These are phyloP conservation scores for Viridothelium virens DNA, from an alignment of 495 filamentous ascomycete species.

Conservation along the genomic window DNA sequence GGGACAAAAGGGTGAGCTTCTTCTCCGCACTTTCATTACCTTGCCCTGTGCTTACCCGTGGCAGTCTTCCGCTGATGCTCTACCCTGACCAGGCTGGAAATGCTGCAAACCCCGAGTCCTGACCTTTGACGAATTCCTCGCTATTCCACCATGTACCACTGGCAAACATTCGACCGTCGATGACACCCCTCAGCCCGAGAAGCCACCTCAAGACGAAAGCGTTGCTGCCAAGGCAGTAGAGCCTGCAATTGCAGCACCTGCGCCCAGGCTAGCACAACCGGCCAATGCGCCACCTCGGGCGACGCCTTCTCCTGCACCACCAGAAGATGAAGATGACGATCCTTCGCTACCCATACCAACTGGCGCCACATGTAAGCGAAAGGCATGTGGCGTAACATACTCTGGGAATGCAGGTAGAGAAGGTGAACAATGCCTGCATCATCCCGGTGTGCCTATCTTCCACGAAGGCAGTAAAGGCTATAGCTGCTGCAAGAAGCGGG, in stretches of 20 bases:
- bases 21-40: slow-evolving; percentile 10
- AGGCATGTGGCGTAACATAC: slow-evolving; percentile 61
- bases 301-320: slow-evolving; percentile 53
- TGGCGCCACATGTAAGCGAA: slow-evolving; percentile 68
- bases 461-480: slow-evolving; percentile 98
- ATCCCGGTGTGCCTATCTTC: slow-evolving; percentile 83
- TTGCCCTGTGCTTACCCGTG: background rate
- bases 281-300: slow-evolving; percentile 43
- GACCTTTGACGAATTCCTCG: slow-evolving; percentile 97
- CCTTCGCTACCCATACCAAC: slow-evolving; percentile 58
- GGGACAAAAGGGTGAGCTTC: slow-evolving; percentile 84
- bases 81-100: slow-evolving; percentile 70
- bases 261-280: slow-evolving; percentile 44
- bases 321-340: slow-evolving; percentile 82
- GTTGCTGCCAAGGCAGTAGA: slow-evolving; percentile 29
- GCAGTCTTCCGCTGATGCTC: slow-evolving; percentile 18
- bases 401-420: slow-evolving; percentile 51
- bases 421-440: slow-evolving; percentile 73
- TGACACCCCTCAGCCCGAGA: slow-evolving; percentile 53
- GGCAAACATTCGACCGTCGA: slow-evolving; percentile 88
- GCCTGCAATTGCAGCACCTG: slow-evolving; percentile 31
- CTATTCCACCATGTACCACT: slow-evolving; percentile 86
- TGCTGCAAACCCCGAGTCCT: slow-evolving; percentile 98
- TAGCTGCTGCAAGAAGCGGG: slow-evolving; percentile 89
- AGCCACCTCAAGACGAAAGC: slow-evolving; percentile 36